phyloP scores from a whole-genome alignment of 2,329 filamentous ascomycete genomes.

The Aspergillus fumigatus region DNA sequence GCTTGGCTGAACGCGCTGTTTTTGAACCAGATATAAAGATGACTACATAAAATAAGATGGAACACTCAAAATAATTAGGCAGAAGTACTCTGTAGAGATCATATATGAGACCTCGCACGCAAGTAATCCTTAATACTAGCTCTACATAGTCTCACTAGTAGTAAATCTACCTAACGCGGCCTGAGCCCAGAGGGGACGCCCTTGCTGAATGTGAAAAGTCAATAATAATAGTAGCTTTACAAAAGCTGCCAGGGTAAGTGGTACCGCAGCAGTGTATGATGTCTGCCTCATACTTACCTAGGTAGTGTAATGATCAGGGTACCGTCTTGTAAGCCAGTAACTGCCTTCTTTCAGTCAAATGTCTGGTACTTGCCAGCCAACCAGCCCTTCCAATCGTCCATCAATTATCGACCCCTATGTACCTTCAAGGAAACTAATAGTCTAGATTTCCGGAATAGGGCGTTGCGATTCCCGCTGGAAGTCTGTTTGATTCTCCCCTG shows the following conservation, averaged over 20 bases:
- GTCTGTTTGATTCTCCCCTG: conserved; percentile 4
- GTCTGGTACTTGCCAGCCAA: background rate
- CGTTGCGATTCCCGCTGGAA: conserved; percentile 1
- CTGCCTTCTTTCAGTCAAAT: background rate
- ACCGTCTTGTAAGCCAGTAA: background rate
- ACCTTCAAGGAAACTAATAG: background rate
- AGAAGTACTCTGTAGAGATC: background rate
- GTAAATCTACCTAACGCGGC: conserved; percentile 13
- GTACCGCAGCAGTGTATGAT: background rate
- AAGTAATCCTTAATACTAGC: background rate
- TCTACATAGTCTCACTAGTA: background rate
- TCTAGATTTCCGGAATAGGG: background rate
- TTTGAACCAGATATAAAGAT: background rate
- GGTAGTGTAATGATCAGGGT: background rate
- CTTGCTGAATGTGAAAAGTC: conserved; percentile 8
- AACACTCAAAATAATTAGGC: background rate
- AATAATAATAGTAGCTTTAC: background rate
- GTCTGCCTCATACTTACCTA: background rate
- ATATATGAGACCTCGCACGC: background rate
- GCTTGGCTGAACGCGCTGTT: background rate
- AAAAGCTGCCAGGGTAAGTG: background rate
- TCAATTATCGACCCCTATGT: conserved; percentile 5
- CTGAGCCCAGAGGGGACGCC: conserved; percentile 16
- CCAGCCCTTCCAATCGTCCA: conserved; percentile 2
- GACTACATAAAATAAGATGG: background rate